A percentile compares a stretch with the other conserved stretches of the same genome.
Evolutionary conservation across 371 early-diverging fungal species (phyloP).

Genomic region (Conidiobolus incongruus): DNA sequence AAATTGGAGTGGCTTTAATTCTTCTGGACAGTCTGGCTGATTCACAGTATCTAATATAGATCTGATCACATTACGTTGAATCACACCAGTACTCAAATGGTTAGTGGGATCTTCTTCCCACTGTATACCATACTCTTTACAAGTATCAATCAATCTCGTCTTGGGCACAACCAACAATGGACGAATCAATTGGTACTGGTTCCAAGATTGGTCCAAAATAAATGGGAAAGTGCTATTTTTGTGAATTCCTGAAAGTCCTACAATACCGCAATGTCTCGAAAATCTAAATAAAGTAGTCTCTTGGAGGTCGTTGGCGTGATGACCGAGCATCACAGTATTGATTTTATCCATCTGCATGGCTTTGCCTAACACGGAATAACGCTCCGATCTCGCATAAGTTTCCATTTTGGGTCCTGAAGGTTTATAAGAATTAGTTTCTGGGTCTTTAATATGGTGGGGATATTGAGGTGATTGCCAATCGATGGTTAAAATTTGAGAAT

Average conservation of each 20-base stretch:
- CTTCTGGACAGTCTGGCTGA: neutral
- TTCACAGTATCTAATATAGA: conserved; percentile 1
- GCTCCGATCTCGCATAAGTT: conserved; percentile 2
- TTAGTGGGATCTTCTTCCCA: conserved; percentile 8
- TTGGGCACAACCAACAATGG: neutral
- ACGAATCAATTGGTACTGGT: neutral
- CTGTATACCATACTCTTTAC: neutral
- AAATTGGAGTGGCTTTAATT: neutral
- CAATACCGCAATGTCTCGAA: conserved; percentile 6
- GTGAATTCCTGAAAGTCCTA: conserved; percentile 5
- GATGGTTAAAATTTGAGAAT: too few species aligned
- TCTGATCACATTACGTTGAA: conserved; percentile 6
- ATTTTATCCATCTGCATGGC: neutral
- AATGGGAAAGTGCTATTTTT: neutral
- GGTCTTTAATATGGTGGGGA: too few species aligned
- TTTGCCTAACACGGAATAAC: conserved; percentile 3
- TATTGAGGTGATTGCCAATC: too few species aligned
- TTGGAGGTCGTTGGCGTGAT: conserved; percentile 7
- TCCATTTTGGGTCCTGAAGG: conserved; percentile 4
- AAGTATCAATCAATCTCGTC: conserved; percentile 6
- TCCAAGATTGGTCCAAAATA: neutral
- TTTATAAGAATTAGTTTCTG: too few species aligned
- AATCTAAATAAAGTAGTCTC: conserved; percentile 6
- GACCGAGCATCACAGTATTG: conserved; percentile 3
- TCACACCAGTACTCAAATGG: neutral